These are phyloP conservation scores for Aspergillus udagawae DNA, from an alignment of 2,329 filamentous ascomycete genomes.

Conservation along the genomic window DNA sequence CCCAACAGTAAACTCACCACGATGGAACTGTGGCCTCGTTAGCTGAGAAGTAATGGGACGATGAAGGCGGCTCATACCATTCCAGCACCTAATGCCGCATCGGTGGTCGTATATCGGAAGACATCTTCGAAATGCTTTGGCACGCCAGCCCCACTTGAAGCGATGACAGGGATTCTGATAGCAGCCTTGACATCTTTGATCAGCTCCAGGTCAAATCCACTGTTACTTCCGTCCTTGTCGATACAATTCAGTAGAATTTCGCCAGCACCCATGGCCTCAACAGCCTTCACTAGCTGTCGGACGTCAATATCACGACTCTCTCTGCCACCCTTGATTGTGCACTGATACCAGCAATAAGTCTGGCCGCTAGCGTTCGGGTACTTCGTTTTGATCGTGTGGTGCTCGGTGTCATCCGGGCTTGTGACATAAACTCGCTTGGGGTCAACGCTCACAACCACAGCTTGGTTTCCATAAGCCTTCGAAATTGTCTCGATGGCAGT, in stretches of 20 bases:
- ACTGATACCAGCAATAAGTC: slow-evolving; percentile 90
- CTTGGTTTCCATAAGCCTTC: slow-evolving; percentile 88
- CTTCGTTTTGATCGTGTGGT: slow-evolving; percentile 70
- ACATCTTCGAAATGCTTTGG: slow-evolving; percentile 88
- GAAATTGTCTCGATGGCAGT: slow-evolving; percentile 97
- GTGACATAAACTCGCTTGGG: slow-evolving; percentile 84
- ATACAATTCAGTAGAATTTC: slow-evolving; percentile 98
- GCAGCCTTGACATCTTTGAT: slow-evolving; percentile 83
- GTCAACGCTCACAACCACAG: slow-evolving; percentile 92
- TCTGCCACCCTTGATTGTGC: slow-evolving; percentile 91
- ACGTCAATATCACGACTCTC: slow-evolving; percentile 95
- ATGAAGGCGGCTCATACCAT: slow-evolving; percentile 57
- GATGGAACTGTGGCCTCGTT: slow-evolving; percentile 63
- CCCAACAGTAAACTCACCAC: slow-evolving; percentile 88
- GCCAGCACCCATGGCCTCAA: slow-evolving; percentile 92
- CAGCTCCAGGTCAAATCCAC: slow-evolving; percentile 89
- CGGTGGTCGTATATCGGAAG: slow-evolving; percentile 77
- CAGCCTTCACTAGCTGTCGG: slow-evolving; percentile 77
- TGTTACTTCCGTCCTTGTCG: slow-evolving; percentile 91
- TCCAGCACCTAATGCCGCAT: slow-evolving; percentile 89
- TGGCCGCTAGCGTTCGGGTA: slow-evolving; percentile 72
- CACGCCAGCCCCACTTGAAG: slow-evolving; percentile 84
- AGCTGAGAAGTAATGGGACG: not conserved
- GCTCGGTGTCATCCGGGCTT: slow-evolving; percentile 63
- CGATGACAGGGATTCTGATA: slow-evolving; percentile 89